Conservation (phyloP, 305 asterid genomes). For the Striga hermonthica region DNA sequence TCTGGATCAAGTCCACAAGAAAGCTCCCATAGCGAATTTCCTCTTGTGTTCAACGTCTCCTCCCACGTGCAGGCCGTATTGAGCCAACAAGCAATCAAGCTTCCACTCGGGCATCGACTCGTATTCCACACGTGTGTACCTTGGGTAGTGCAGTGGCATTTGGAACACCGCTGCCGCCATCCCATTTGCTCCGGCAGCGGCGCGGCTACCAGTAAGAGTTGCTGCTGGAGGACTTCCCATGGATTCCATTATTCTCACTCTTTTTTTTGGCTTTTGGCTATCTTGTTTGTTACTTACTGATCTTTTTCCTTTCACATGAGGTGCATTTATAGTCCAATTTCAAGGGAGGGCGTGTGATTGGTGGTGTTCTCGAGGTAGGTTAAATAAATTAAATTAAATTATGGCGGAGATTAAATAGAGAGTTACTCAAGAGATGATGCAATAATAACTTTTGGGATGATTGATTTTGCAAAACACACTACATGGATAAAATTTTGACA, state of each 20-base stretch:
- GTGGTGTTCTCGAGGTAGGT: constrained; percentile 32
- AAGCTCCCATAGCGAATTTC: constrained; percentile 73
- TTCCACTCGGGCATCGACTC: constrained; percentile 74
- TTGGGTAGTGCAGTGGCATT: constrained; percentile 76
- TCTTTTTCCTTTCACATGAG: constrained; percentile 3
- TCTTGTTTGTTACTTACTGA: neutral
- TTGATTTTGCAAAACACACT: too few species aligned
- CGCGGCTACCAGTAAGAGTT: constrained; percentile 24
- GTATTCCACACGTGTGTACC: constrained; percentile 55
- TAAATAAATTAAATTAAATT: constrained; percentile 25
- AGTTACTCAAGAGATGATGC: too few species aligned
- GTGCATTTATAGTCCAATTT: constrained; percentile 33
- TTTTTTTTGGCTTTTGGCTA: too few species aligned
- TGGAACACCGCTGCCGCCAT: constrained; percentile 38
- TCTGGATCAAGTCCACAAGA: constrained; percentile 54
- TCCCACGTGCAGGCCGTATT: constrained; percentile 48
- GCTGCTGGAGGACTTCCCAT: constrained; percentile 33
- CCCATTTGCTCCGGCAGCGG: constrained; percentile 18
- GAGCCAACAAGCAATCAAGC: constrained; percentile 48
- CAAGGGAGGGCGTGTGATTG: neutral
- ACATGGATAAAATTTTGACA: too few species aligned
- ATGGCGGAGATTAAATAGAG: constrained; percentile 4
- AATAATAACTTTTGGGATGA: too few species aligned
- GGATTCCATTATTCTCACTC: constrained; percentile 39
- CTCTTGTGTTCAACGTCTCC: constrained; percentile 68